These are phyloP conservation scores for Maudiozyma barnettii DNA, from an alignment of 805 yeast genomes.

Conservation along the genomic window DNA sequence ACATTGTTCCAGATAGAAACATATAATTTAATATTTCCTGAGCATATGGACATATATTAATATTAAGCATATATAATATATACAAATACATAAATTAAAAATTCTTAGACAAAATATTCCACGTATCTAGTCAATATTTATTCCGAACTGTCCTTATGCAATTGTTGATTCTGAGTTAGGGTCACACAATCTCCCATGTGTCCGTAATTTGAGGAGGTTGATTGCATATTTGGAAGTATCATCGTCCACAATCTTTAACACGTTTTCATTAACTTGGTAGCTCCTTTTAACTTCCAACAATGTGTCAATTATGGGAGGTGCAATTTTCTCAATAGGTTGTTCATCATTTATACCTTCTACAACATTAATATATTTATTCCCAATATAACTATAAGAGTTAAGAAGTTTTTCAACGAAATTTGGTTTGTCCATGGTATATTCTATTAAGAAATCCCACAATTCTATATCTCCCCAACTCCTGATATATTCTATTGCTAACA, in stretches of 20 bases:
- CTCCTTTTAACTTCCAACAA: constrained; percentile 53
- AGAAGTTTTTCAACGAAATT: constrained; percentile 67
- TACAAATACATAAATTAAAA: neutral
- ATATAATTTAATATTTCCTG: too few species aligned
- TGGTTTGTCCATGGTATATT: constrained; percentile 62
- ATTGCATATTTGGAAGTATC: constrained; percentile 38
- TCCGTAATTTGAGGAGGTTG: constrained; percentile 25
- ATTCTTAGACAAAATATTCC: neutral
- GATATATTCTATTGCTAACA: constrained; percentile 73
- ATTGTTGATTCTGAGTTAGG: neutral
- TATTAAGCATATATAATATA: too few species aligned
- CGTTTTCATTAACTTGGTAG: constrained; percentile 43
- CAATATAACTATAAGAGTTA: constrained; percentile 53
- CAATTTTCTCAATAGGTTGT: constrained; percentile 56
- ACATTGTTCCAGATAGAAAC: neutral
- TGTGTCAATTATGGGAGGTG: constrained; percentile 50
- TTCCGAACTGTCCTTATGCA: neutral
- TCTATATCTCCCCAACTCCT: constrained; percentile 57
- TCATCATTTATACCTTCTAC: constrained; percentile 53
- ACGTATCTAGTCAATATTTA: neutral
- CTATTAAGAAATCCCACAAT: constrained; percentile 70
- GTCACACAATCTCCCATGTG: constrained; percentile 22
- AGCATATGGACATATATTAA: neutral
- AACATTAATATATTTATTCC: constrained; percentile 57
- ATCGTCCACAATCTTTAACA: constrained; percentile 42